Evolutionary conservation across 2,329 filamentous ascomycete genomes (phyloP), one percentile per base, ranked within the genome.

Genomic region (Trichoderma sp.): DNA sequence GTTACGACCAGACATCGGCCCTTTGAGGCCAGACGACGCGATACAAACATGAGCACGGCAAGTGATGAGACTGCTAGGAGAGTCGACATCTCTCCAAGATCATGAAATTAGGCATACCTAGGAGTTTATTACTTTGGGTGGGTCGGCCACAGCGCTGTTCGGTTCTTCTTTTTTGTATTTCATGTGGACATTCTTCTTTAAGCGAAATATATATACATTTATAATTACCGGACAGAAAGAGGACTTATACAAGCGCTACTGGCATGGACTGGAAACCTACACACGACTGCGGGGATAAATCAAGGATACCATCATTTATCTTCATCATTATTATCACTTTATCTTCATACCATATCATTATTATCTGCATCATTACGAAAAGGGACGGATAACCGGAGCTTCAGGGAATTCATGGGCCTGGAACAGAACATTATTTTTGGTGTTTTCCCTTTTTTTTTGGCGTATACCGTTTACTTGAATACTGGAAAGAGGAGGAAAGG

Each of bases 61-160:
- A 66, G 64, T 28, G 88, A 86, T 1, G 88, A 89, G 73, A 90
- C 88, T 54, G 88, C 88, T 49, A 90, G 89, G 88, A 88, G 75
- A 75, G 69, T 87, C 21, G 71, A 79, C 49, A 74, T 81, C 60
- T 43, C 46, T 65, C 34, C 34, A 4, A 43, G 55, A 60, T 54
- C 51, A 54, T 63, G 64, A 69, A 14, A 59, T 14, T 16, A 32
- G 52, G 39, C 61, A 46, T 32, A 8, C 13, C 10, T 34, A n/a
- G 39, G 7, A 46, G 24, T 28, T 30, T 30, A 30, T 13, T n/a
- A 46, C 11, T 32, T 37, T 43, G 39, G 16, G 5, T 24, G 8
- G 39, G 21, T 32, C 32, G 39, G 46, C 26, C 30, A 64, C 8
- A 39, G 59, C 30, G 49, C 39, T 43, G 37, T 28, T 55, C 39